Base-by-base conservation (phyloP, 73 alveolate species). In the Effrenium voratum region DNA sequence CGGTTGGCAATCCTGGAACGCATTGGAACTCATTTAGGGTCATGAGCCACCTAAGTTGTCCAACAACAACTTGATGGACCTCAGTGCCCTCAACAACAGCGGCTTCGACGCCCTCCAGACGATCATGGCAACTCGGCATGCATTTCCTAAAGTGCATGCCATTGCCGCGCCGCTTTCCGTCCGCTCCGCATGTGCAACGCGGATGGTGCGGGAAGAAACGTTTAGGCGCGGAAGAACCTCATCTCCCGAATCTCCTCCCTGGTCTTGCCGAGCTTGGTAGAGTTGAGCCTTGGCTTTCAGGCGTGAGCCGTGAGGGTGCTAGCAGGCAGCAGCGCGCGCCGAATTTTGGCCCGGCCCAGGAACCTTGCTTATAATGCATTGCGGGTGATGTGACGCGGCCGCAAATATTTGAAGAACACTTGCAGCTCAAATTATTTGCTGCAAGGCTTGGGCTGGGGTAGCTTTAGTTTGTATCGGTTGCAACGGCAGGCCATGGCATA, bases 1-100 rank as follows among this genome's bases (percentile, higher is more conserved):
- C n/a, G n/a, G n/a, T n/a, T n/a, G n/a, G n/a, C n/a, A n/a, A n/a
- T n/a, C n/a, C n/a, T n/a, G n/a, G n/a, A n/a, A n/a, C n/a, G n/a
- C n/a, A n/a, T n/a, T n/a, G n/a, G n/a, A n/a, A n/a, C n/a, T n/a
- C n/a, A n/a, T n/a, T 28, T 26, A 59, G 73, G 30, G 34, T 26
- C 32, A 32, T 16, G 10, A 13, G 5, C 34, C 73, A 41, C 46
- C 52, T 43, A 50, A 90, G 97, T 75, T 90, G 72, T 90, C 97
- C 88, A 90, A 90, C 97, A 90, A 90, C 66, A 75, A 55, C 88
- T 59, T 90, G 76, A 90, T 90, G 97, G 97, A 90, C 77, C 32
- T 90, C 52, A 66, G 76, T 45, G 52, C 49, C 57, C n/a, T 90
- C 76, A 90, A 55, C 88, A 90, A 90, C 96, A 90, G 47, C 66